Percentiles rank a stretch among this genome's conserved stretches.
Evolutionary conservation across 2,329 filamentous ascomycete species (phyloP).

Genomic region (Cladosporium oxysporum): DNA sequence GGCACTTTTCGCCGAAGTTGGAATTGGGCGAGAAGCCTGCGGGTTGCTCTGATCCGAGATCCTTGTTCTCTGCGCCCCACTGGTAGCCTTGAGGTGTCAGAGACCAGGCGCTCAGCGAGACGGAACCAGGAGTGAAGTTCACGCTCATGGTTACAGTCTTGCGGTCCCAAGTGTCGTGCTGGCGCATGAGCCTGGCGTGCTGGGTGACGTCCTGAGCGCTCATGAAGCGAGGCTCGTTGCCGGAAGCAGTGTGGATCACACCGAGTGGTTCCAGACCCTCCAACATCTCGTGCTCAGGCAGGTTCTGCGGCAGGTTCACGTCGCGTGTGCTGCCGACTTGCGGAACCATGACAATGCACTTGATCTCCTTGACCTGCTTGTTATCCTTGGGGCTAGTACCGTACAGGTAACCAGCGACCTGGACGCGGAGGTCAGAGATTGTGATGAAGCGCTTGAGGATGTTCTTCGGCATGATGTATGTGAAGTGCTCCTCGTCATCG

Average conservation of each 20-base stretch:
- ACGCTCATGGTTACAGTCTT: conserved; percentile 95
- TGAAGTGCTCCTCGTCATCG: conserved; percentile 83
- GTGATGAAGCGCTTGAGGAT: conserved; percentile 97
- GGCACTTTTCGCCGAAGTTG: conserved; percentile 91
- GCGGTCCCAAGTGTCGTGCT: conserved; percentile 78
- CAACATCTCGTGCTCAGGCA: conserved; percentile 91
- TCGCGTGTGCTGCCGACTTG: conserved; percentile 93
- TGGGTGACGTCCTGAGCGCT: conserved; percentile 91
- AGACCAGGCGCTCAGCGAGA: conserved; percentile 90
- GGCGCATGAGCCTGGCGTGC: conserved; percentile 85
- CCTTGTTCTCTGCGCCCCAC: conserved; percentile 96
- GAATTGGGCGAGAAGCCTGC: conserved; percentile 77
- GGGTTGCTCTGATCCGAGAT: conserved; percentile 87
- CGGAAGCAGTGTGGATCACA: conserved; percentile 91
- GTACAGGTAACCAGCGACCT: conserved; percentile 95
- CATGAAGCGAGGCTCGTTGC: conserved; percentile 96
- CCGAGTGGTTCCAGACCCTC: conserved; percentile 85
- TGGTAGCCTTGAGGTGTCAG: conserved; percentile 90
- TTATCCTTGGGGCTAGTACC: conserved; percentile 91
- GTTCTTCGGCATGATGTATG: conserved; percentile 99
- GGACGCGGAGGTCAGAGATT: conserved; percentile 91
- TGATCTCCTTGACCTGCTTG: conserved; percentile 93
- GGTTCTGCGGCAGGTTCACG: conserved; percentile 83
- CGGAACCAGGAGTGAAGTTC: conserved; percentile 93
- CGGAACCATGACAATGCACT: conserved; percentile 95